Percentiles rank a stretch among this genome's conserved stretches.
These are phyloP conservation scores for Pichia rugopelliculosa DNA, from an alignment of 805 yeast species.

Conservation along the genomic window DNA sequence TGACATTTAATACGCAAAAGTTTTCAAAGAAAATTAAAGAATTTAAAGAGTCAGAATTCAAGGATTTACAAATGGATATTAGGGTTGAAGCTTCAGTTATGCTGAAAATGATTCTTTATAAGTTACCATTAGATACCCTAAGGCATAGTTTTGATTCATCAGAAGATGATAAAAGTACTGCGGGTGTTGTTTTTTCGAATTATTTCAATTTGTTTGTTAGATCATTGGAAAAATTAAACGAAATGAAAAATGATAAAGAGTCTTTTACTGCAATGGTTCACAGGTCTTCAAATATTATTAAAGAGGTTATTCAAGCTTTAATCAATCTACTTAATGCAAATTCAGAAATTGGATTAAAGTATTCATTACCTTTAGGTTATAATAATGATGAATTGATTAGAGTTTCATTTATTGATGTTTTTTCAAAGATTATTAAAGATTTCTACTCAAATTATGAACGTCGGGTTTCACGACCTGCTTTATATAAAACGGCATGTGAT, in stretches of 20 bases:
- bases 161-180: conserved; percentile 20
- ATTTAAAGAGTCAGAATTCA: conserved; percentile 18
- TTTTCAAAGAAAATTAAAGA: conserved; percentile 11
- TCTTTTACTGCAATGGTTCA: conserved; percentile 32
- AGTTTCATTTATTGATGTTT: conserved; percentile 69
- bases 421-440: conserved; percentile 50
- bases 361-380: conserved; percentile 72
- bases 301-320: conserved; percentile 56
- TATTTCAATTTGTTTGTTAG: conserved; percentile 58
- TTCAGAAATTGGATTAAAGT: conserved; percentile 67
- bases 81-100: conserved; percentile 50
- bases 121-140: conserved; percentile 56
- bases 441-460: conserved; percentile 17
- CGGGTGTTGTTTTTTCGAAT: conserved; percentile 56
- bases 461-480: conserved; percentile 5
- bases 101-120: conserved; percentile 45
- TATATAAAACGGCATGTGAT: conserved; percentile 10
- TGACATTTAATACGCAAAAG: conserved; percentile 1
- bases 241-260: conserved; percentile 6
- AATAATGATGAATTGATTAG: conserved; percentile 60
- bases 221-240: conserved; percentile 40
- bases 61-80: conserved; percentile 26
- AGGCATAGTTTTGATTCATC: conserved; percentile 32
- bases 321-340: conserved; percentile 67
- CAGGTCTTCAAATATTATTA: conserved; percentile 49